Evolutionary conservation across 106 monocot species (phyloP).

Genomic region (Chionographis japonica): DNA sequence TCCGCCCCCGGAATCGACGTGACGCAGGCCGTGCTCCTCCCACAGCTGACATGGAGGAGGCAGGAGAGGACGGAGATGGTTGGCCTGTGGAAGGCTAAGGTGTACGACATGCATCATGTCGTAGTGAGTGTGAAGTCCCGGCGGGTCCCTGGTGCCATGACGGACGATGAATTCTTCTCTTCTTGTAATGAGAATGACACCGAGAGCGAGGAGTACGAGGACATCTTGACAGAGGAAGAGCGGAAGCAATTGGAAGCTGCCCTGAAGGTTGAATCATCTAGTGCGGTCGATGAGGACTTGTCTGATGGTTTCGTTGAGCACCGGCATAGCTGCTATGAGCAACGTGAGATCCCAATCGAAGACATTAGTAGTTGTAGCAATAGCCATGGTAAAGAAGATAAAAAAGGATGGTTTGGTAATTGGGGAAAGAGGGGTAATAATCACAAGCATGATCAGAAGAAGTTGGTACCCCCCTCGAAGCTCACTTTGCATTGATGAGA

Average conservation of each 20-base stretch:
- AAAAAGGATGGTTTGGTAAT: slow-evolving; percentile 75
- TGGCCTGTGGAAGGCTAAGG: slow-evolving; percentile 81
- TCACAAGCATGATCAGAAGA: slow-evolving; percentile 36
- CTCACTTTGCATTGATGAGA: slow-evolving; percentile 66
- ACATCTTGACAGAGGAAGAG: slow-evolving; percentile 80
- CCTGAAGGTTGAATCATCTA: slow-evolving; percentile 53
- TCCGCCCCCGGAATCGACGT: slow-evolving; percentile 88
- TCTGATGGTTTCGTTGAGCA: slow-evolving; percentile 29
- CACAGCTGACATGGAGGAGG: slow-evolving; percentile 81
- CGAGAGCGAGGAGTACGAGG: slow-evolving; percentile 68
- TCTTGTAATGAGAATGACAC: slow-evolving; percentile 72
- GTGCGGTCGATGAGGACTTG: slow-evolving; percentile 18
- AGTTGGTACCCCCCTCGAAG: slow-evolving; percentile 52
- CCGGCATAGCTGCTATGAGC: slow-evolving; percentile 51
- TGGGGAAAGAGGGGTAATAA: slow-evolving; percentile 49
- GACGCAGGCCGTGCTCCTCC: slow-evolving; percentile 73
- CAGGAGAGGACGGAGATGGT: slow-evolving; percentile 87
- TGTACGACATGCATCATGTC: slow-evolving; percentile 95
- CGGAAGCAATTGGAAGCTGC: slow-evolving; percentile 64
- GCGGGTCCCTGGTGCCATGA: slow-evolving; percentile 77
- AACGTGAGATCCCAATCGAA: slow-evolving; percentile 54
- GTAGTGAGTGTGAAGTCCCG: slow-evolving; percentile 92
- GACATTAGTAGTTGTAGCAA: slow-evolving; percentile 31
- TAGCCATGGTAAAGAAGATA: slow-evolving; percentile 43
- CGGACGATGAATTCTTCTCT: slow-evolving; percentile 68